Evolutionary conservation across 805 yeast genomes (phyloP), one percentile per base, ranked within the genome.

Genomic region (Candida taoyuanica): DNA sequence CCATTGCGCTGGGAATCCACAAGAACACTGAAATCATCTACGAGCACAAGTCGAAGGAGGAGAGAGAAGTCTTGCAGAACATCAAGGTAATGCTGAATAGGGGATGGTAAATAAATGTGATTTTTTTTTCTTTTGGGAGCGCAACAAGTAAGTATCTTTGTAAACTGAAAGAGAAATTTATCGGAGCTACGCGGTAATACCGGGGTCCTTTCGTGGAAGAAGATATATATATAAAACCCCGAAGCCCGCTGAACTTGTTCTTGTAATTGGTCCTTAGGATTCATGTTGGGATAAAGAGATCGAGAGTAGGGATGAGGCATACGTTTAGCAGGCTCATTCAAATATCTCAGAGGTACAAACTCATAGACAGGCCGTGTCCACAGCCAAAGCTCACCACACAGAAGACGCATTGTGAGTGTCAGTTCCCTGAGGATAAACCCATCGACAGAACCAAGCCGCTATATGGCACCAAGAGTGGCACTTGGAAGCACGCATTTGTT

Each of bases 401-500:
- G 6, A 34, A 34, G 3, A 79, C 86, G 0, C 62, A 55, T 43
- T 82, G 88, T 48, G 50, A 57, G 29, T 68, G 73, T 6, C 48
- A 50, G 21, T 64, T 70, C 40, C 82, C 78, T 3, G 46, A 44
- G 7, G 63, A 55, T 32, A 64, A 68, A 41, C 74, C 57, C 27
- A 68, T 72, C 29, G 69, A 72, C 45, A 53, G 44, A 34, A 48
- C 48, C 5, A 62, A 55, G 34, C 66, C 67, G 26, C 52, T 80
- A 14, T 56, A 64, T 19, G 67, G 68, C 12, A 74, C 87, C 0
- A 68, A 68, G 21, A 72, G 75, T 0, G 47, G 58, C 4, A 70
- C 73, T 5, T 71, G 75, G 71, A 77, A 76, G 42, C 85, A 81
- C 49, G 62, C 75, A 7, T 51, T 82, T 14, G 64, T 78, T 12